Evolutionary conservation across 306 rosid species (phyloP).

Genomic region (Boehmeria nivea): DNA sequence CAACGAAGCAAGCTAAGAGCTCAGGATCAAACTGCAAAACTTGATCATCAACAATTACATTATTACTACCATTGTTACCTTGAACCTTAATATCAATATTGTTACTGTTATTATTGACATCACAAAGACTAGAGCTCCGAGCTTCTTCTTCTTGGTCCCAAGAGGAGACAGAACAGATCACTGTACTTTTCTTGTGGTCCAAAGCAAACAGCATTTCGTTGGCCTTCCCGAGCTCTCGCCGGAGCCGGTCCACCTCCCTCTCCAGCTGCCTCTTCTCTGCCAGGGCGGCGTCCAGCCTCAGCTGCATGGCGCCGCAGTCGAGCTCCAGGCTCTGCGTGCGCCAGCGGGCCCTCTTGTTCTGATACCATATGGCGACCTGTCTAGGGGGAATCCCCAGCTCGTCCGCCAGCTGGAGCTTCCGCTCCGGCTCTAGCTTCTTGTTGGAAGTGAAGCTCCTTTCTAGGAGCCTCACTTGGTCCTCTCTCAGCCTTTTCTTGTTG

Average conservation of each 20-base stretch:
- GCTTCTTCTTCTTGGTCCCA: slow-evolving; percentile 13
- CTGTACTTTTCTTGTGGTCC: slow-evolving; percentile 1
- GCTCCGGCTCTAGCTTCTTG: slow-evolving; percentile 49
- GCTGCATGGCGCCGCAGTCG: slow-evolving; percentile 31
- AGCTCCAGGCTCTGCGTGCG: slow-evolving; percentile 52
- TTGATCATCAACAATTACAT: background rate
- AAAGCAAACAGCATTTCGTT: slow-evolving; percentile 23
- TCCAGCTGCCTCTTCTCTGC: slow-evolving; percentile 48
- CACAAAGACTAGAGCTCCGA: slow-evolving; percentile 21
- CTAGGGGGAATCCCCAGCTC: slow-evolving; percentile 50
- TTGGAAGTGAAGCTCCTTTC: slow-evolving; percentile 48
- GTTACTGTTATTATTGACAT: slow-evolving; percentile 2
- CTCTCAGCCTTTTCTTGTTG: slow-evolving; percentile 39
- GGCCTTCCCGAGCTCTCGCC: slow-evolving; percentile 39
- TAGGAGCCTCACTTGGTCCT: slow-evolving; percentile 45
- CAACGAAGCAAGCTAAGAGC: slow-evolving; percentile 38
- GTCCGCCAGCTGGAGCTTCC: slow-evolving; percentile 42
- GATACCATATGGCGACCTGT: slow-evolving; percentile 63
- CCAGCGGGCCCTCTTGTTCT: slow-evolving; percentile 64
- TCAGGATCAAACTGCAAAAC: slow-evolving; percentile 36
- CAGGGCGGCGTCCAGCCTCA: slow-evolving; percentile 36
- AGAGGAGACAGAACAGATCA: background rate
- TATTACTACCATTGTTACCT: slow-evolving; percentile 10
- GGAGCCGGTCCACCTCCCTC: slow-evolving; percentile 46
- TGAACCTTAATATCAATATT: slow-evolving; percentile 20